Evolutionary conservation across 2,329 filamentous ascomycete species (phyloP), one percentile per base, ranked within the genome.

Genomic region (Neospermospora avenae): DNA sequence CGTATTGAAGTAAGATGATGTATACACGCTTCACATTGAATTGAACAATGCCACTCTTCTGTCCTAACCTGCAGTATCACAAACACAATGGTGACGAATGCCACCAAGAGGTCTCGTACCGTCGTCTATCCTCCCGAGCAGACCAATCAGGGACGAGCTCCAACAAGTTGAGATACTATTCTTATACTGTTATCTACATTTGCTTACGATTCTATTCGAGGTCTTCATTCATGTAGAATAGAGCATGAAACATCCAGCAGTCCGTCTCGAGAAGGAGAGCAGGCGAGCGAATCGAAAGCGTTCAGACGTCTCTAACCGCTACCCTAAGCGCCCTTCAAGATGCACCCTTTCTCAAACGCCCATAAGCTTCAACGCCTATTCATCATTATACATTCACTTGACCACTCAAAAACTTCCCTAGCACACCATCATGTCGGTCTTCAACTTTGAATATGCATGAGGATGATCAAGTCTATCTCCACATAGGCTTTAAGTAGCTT

Each of bases 311-410:
- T 45, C 24, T 62, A 62, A 61, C 57, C 65, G 63, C 63, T 24
- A 31, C 25, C 24, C 24, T 65, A 67, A 67, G 65, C 67, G 67
- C 65, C 62, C 24, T 63, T 49, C 18, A 59, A 59, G 31, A 45
- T 55, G 41, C 24, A 57, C 52, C 46, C 61, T 64, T 61, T 41
- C 58, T 44, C 63, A 64, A 52, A 66, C 64, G 65, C 62, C 57
- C 57, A 58, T 54, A 39, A 61, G 42, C 34, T 37, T 60, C 54
- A 39, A 65, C 56, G 34, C 22, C 51, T 39, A 37, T 34, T 51
- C 57, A 35, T 49, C 35, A 37, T 41, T 48, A 28, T 61, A 55
- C 45, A 62, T 34, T 46, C 42, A 31, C 55, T 49, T 51, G 53
- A 60, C 67, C 64, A 67, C 55, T 64, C 60, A 61, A 48, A 62